Percentiles rank a stretch among this genome's conserved stretches.
These are phyloP conservation scores for Suillus paluster DNA, from an alignment of 768 basidiomycete species.

Conservation along the genomic window DNA sequence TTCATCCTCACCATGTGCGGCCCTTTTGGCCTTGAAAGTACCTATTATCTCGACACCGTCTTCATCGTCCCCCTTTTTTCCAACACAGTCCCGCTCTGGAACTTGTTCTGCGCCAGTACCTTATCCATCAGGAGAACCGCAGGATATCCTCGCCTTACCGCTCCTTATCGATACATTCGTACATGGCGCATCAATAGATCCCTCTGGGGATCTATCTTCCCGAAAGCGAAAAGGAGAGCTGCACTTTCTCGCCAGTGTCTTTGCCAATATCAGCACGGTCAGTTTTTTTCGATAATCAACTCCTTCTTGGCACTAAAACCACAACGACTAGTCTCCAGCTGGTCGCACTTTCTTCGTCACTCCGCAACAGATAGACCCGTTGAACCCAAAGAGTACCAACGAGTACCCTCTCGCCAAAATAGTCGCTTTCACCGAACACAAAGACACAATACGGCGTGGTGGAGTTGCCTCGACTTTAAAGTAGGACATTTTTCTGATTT, in stretches of 20 bases:
- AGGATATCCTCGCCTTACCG: constrained; percentile 68
- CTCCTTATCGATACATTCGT: constrained; percentile 91
- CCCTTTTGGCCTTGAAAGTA: constrained; percentile 68
- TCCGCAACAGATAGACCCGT: constrained; percentile 57
- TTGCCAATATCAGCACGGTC: constrained; percentile 88
- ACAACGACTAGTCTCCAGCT: constrained; percentile 58
- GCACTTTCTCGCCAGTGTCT: constrained; percentile 93
- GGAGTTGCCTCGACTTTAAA: constrained; percentile 90
- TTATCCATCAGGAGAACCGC: constrained; percentile 59
- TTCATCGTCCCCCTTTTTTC: constrained; percentile 58
- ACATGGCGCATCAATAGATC: constrained; percentile 64
- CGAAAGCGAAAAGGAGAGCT: constrained; percentile 73
- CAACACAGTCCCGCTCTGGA: constrained; percentile 79
- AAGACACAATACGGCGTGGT: constrained; percentile 82
- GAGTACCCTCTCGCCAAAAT: constrained; percentile 88
- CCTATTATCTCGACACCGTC: constrained; percentile 55
- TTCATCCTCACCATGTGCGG: constrained; percentile 66
- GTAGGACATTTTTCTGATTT: constrained; percentile 43
- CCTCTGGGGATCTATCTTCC: constrained; percentile 51
- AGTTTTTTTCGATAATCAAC: constrained; percentile 31
- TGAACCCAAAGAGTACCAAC: constrained; percentile 46
- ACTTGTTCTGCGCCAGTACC: constrained; percentile 77
- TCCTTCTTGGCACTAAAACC: not conserved
- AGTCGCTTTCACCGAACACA: constrained; percentile 88
- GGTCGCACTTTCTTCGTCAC: constrained; percentile 85